Evolutionary conservation across 73 alveolate species (phyloP), one percentile per base, ranked within the genome.

Genomic region (Symbiodinium pilosum): DNA sequence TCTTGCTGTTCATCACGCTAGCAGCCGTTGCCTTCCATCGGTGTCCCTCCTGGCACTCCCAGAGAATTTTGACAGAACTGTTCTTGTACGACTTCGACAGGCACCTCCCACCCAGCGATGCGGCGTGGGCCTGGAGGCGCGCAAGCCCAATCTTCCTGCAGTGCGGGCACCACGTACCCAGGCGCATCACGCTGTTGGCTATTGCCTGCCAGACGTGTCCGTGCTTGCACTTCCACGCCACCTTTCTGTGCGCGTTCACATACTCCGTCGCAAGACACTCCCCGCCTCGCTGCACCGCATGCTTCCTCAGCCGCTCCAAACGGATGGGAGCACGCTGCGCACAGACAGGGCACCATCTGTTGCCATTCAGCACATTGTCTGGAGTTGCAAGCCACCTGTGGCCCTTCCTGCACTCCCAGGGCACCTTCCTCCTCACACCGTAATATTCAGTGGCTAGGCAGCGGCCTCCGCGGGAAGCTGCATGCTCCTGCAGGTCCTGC

Each of bases 181-280:
- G 0, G 47, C 38, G n/a, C 34, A 38, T 3, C 6, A 77, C 51
- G 1, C 0, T 0, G 5, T 12, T 36, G 11, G 52, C 28, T 11
- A 36, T 4, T 21, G 87, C 87, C 38, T 5, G 32, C 87, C 87
- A 77, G 4, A 52, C 2, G 28, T 77, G 87, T 4, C 87, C 87
- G 14, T 77, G 54, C 87, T 77, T 32, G 87, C 87, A 77, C 52
- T 77, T 34, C 87, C 87, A 77, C 8, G 87, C 12, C 87, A 77
- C 43, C 52, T 34, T 34, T 30, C 54, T 30, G 7, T 0, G 5
- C 18, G 54, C 0, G 59, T 77, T 77, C 4, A 32, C 51, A 36
- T 77, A 77, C 12, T 30, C 28, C 32, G 6, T 39, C 28, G 87
- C 43, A 47, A 77, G 47, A 32, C 59, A 77, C 26, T 16, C 34